phyloP scores from a whole-genome alignment of 306 rosid genomes.

The Sicyos baderoa region DNA sequence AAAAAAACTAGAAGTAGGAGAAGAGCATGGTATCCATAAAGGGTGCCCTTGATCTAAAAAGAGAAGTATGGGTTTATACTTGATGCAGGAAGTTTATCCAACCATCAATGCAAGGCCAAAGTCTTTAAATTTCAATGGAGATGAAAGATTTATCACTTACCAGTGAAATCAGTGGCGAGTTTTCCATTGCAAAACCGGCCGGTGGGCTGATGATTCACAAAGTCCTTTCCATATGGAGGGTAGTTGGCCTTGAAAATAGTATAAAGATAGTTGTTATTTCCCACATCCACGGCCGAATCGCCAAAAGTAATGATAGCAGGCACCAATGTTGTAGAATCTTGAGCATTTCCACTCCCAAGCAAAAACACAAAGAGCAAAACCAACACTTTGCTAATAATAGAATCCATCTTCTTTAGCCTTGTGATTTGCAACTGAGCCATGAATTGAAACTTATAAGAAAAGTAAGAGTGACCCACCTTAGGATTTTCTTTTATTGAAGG shows the following conservation, averaged over 20 bases:
- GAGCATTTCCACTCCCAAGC: conserved; percentile 37
- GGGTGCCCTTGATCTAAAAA: background rate
- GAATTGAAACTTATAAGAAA: conserved; percentile 27
- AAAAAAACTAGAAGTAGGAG: background rate
- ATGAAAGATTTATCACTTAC: conserved; percentile 26
- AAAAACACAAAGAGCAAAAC: conserved; percentile 33
- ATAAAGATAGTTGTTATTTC: conserved; percentile 71
- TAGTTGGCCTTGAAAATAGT: conserved; percentile 76
- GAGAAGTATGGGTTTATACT: background rate
- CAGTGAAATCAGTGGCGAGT: conserved; percentile 88
- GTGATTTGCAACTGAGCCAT: conserved; percentile 16
- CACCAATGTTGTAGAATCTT: conserved; percentile 57
- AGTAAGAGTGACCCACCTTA: conserved; percentile 24
- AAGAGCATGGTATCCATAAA: background rate
- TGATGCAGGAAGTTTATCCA: conserved; percentile 10
- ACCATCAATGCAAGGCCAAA: background rate
- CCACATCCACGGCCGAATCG: conserved; percentile 86
- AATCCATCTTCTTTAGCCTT: conserved; percentile 30
- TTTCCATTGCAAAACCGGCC: conserved; percentile 96
- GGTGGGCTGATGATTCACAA: conserved; percentile 63
- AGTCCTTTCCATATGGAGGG: conserved; percentile 98
- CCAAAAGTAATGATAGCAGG: conserved; percentile 84
- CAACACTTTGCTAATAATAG: conserved; percentile 28
- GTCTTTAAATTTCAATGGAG: background rate
- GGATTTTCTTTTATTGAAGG: conserved; percentile 30